Evolutionary conservation across 768 basidiomycete genomes (phyloP).

Genomic region (Boletus sensibilis): DNA sequence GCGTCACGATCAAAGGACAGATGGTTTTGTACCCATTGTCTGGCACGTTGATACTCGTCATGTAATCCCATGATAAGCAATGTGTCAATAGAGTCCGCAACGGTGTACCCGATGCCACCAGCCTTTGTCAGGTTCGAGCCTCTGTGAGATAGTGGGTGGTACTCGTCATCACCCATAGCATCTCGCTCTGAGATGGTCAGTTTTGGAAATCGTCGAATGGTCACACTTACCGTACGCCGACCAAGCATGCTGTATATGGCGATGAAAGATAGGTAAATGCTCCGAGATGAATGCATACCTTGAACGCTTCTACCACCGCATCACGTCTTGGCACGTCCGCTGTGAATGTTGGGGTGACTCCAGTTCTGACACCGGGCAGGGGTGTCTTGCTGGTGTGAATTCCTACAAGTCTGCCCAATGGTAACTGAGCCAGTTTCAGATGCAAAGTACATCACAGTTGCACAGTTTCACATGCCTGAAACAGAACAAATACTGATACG

Average conservation of each 20-base stretch:
- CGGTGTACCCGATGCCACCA: conserved; percentile 86
- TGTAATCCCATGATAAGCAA: conserved; percentile 82
- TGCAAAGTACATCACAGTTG: not conserved
- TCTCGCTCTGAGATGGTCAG: conserved; percentile 59
- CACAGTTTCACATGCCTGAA: conserved; percentile 18
- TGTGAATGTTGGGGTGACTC: conserved; percentile 28
- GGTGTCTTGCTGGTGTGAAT: not conserved
- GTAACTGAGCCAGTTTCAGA: conserved; percentile 18
- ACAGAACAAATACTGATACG: conserved; percentile 12
- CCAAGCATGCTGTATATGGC: conserved; percentile 72
- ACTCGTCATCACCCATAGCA: conserved; percentile 92
- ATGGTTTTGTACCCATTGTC: conserved; percentile 69
- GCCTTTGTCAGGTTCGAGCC: conserved; percentile 78
- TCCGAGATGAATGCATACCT: conserved; percentile 44
- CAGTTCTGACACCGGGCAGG: conserved; percentile 23
- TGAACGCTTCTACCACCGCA: conserved; percentile 77
- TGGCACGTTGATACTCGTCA: conserved; percentile 75
- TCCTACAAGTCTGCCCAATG: conserved; percentile 4
- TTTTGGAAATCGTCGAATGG: not conserved
- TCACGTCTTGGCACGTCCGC: conserved; percentile 65
- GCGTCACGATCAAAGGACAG: conserved; percentile 78
- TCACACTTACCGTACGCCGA: conserved; percentile 65
- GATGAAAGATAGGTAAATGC: conserved; percentile 5
- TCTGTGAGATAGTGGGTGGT: conserved; percentile 73
- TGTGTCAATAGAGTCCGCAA: conserved; percentile 85